Base-by-base conservation (phyloP, 2,329 filamentous ascomycete genomes). In the Aureobasidium sp. region DNA sequence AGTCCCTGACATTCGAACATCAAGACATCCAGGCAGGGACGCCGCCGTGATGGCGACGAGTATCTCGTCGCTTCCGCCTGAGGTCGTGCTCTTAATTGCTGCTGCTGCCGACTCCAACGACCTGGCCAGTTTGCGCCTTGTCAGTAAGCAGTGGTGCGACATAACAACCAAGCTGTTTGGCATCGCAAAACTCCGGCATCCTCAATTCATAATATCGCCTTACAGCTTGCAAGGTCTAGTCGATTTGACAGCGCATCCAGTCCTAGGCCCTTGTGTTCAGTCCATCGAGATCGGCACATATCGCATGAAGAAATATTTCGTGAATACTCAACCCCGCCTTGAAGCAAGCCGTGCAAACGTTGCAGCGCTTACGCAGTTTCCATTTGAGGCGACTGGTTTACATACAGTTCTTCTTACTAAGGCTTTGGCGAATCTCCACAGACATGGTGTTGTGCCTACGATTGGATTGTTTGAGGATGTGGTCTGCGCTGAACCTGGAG, bases 151-250 rank as follows among this genome's bases (percentile, higher is more conserved):
- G 26, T 57, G 39, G 41, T 46, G n/a, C 29, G 29, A n/a, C 27
- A 2, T 46, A 20, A 46, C 53, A n/a, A 57, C 17, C 17, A 44
- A 27, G 39, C n/a, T 10, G 23, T 46, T 57, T 29, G 53, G 53
- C 20, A 6, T 46, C 12, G 29, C 39, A 27, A 32, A 36, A 34
- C 41, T 57, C 2, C 39, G 4, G 8, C 27, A 57, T 46, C 53
- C 12, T 46, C 53, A 27, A 12, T 46, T 44, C 32, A 20, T 57
- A n/a, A 26, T 34, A 15, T 57, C 53, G 26, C 53, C 53, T 5
- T 46, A 57, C 53, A 57, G 53, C 53, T 36, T 57, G 7, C 27
- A 57, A 6, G n/a, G 39, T 13, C 53, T 57, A 5, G 39, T 57
- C 1, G 41, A 57, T 26, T 34, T 57, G 15, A 57, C 53, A 26